Base-by-base conservation (phyloP, 805 yeast species). In the Metschnikowia reukaufii region DNA sequence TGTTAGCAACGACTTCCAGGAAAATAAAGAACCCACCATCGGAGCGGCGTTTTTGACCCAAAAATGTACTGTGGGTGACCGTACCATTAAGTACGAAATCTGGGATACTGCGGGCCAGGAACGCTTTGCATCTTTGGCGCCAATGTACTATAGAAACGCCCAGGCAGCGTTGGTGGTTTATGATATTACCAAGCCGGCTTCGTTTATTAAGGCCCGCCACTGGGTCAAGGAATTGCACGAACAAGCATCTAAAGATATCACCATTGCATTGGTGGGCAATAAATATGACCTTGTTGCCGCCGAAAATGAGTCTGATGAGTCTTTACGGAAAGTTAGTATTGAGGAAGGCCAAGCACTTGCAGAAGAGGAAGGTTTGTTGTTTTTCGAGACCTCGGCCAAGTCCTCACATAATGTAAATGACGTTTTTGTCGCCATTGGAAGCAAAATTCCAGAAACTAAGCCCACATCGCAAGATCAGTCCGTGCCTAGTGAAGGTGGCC, bases 371-470 rank as follows among this genome's bases (percentile, higher is more conserved):
- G 90, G 87, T 1, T 73, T 94, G 49, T 70, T 94, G 54, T 92
- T 92, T 63, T 92, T 88, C 63, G 99, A 92, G 71, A 89, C 97
- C 6, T 84, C 94, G 63, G 99, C 99, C 17, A 92, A 92, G 72
- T 83, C 95, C 3, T 86, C 92, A 15, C 76, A 78, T 60, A 90
- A 91, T 61, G 97, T 92, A 33, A 88, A 86, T 61, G 96, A 92
- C 52, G 96, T 92, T 45, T 92, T 92, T 64, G 71, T 88, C 62
- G 92, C 88, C 13, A 88, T 92, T 54, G 99, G 97, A 38, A 82
- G 83, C 49, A 84, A 86, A 70, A 86, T 92, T 45, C 96, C 97
- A 4, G 73, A 67, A 13, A 47, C 56, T 6, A 51, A 55, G 44
- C 52, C 59, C n/a, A 47, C 47, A 19, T 48, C 51, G 15, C 56